Evolutionary conservation across 352 stramenopile genomes (phyloP), one percentile per base, ranked within the genome.

Genomic region (Phytophthora tubulina): DNA sequence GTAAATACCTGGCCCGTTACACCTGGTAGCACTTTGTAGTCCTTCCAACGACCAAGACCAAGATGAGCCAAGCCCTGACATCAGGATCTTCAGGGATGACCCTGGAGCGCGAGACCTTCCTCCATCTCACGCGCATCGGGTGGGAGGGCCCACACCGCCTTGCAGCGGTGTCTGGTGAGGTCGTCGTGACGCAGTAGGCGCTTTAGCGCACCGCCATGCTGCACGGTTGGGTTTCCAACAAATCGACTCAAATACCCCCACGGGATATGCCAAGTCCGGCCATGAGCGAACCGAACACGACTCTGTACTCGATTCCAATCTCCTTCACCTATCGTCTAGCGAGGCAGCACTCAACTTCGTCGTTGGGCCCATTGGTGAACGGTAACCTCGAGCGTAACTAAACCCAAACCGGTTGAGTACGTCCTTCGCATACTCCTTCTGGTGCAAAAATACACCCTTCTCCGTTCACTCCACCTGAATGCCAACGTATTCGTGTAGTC

Each of bases 271-370:
- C 3, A 68, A 32, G 35, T 61, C 61, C 0, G 61, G 61, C 33
- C 38, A 38, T 30, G 30, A 61, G 33, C 61, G 49, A 6, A 0
- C 61, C 49, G 7, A 61, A 55, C 11, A 11, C 50, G 11, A 41
- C 61, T 61, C 36, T 21, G 39, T 68, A 61, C 30, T 61, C 51
- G 17, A 68, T 61, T 32, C 41, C 50, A 49, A 48, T 31, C 31
- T 55, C 42, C n/a, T n/a, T n/a, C 6, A 5, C n/a, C 2, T 15
- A 49, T 33, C 49, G 33, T 49, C 61, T 42, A 4, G 35, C 52
- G 17, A 6, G 13, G 17, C 30, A 32, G 39, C 50, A 13, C 9
- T 44, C 11, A 61, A 5, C 38, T 56, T 68, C 1, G 35, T 56
- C 1, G 31, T 68, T 6, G 61, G 32, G n/a, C 49, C 50, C 50